Evolutionary conservation across 2,329 filamentous ascomycete species (phyloP).

Genomic region (Aspergillus fructus): DNA sequence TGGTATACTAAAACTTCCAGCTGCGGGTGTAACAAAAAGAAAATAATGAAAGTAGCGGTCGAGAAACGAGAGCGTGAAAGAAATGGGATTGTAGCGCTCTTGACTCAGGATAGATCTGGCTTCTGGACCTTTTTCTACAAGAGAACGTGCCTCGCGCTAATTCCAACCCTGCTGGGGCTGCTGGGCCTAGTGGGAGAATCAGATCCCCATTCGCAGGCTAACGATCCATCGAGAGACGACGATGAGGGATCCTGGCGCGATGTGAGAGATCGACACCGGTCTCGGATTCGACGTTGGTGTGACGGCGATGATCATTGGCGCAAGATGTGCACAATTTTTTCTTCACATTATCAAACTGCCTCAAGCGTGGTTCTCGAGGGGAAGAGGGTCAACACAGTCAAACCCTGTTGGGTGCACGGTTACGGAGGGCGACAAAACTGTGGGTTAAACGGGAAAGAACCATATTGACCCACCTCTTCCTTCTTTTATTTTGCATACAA

Average conservation of each 20-base stretch:
- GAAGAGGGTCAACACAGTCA: neutral
- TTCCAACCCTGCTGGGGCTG: constrained; percentile 12
- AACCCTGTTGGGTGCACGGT: neutral
- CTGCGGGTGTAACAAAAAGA: constrained; percentile 18
- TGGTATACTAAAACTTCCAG: constrained; percentile 13
- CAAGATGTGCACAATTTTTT: constrained; percentile 18
- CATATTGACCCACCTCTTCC: constrained; percentile 8
- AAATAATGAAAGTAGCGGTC: constrained; percentile 9
- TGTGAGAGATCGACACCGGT: constrained; percentile 26
- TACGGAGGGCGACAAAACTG: neutral
- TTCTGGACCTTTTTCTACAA: constrained; percentile 25
- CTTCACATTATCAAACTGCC: constrained; percentile 13
- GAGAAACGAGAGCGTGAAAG: constrained; percentile 10
- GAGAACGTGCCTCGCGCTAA: constrained; percentile 19
- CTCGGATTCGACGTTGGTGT: constrained; percentile 21
- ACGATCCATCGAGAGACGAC: constrained; percentile 20
- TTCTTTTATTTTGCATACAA: constrained; percentile 5
- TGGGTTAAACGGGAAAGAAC: constrained; percentile 11
- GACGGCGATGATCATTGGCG: constrained; percentile 27
- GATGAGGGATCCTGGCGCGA: constrained; percentile 23
- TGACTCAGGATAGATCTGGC: constrained; percentile 19
- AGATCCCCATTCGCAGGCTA: constrained; percentile 18
- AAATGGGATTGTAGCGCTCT: constrained; percentile 9
- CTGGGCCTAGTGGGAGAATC: constrained; percentile 14
- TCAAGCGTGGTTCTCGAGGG: neutral